A percentile compares a stretch with the other conserved stretches of the same genome.
Conservation (phyloP, 1,284 basidiomycete species). For the Ganoderma lingzhi region DNA sequence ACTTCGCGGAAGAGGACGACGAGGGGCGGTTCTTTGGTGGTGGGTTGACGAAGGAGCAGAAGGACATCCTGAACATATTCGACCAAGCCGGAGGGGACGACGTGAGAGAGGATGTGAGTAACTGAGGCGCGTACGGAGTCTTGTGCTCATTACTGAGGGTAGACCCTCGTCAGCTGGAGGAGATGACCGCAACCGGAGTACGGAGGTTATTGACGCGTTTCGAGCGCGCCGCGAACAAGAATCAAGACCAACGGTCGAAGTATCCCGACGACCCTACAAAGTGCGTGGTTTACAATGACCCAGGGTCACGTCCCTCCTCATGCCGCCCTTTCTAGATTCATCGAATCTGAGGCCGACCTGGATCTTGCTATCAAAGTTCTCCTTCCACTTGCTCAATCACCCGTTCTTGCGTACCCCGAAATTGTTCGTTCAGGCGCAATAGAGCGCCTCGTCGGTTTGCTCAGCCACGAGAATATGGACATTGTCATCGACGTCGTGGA, state of each 20-base stretch:
- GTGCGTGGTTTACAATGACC: conserved; percentile 51
- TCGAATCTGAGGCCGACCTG: conserved; percentile 97
- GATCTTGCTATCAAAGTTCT: conserved; percentile 88
- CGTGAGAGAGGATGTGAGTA: conserved; percentile 72
- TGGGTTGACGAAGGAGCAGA: conserved; percentile 89
- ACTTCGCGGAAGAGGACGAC: conserved; percentile 89
- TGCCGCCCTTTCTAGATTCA: conserved; percentile 73
- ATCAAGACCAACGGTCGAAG: conserved; percentile 94
- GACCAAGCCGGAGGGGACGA: conserved; percentile 74
- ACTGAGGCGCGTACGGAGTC: conserved; percentile 14
- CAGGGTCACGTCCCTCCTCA: not conserved
- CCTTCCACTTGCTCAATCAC: conserved; percentile 89
- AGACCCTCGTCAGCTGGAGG: conserved; percentile 57
- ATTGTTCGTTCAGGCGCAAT: conserved; percentile 81
- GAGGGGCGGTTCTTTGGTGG: conserved; percentile 95
- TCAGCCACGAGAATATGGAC: conserved; percentile 94
- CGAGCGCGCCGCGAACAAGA: conserved; percentile 91
- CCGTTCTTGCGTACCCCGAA: conserved; percentile 88
- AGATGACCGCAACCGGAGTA: conserved; percentile 74
- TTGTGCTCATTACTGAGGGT: conserved; percentile 41
- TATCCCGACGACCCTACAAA: conserved; percentile 91
- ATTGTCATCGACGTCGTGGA: conserved; percentile 94
- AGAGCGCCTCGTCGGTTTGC: conserved; percentile 78
- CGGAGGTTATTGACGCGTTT: conserved; percentile 83
- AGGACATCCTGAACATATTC: conserved; percentile 91